phyloP scores from a whole-genome alignment of 2,329 filamentous ascomycete species.

The Hypoxylon sp. region DNA sequence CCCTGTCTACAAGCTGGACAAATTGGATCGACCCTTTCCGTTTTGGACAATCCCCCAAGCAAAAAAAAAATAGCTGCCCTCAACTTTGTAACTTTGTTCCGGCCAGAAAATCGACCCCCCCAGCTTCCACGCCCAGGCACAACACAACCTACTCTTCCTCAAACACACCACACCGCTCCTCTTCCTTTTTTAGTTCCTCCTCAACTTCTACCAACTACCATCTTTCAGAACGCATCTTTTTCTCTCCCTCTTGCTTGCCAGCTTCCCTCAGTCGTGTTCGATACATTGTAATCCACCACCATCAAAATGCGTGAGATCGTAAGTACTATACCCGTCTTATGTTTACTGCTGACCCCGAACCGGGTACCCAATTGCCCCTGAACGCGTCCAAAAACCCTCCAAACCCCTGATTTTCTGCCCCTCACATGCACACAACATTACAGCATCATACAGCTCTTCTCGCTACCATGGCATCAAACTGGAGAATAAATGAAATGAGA shows the following conservation, averaged over 20 bases:
- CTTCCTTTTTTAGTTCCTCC: slow-evolving; percentile 41
- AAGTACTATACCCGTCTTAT: slow-evolving; percentile 57
- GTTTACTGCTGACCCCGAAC: slow-evolving; percentile 39
- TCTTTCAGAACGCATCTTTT: slow-evolving; percentile 43
- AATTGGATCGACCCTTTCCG: slow-evolving; percentile 41
- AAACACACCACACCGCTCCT: slow-evolving; percentile 45
- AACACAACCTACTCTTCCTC: slow-evolving; percentile 36
- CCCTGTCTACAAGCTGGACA: slow-evolving; percentile 22
- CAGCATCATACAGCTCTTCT: slow-evolving; percentile 28
- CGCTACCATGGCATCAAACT: slow-evolving; percentile 35
- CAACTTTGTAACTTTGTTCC: slow-evolving; percentile 34
- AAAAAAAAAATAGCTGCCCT: slow-evolving; percentile 38
- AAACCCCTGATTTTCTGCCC: slow-evolving; percentile 53
- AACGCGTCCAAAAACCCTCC: slow-evolving; percentile 55
- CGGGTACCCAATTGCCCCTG: slow-evolving; percentile 32
- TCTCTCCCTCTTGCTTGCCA: slow-evolving; percentile 46
- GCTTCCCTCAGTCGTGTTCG: slow-evolving; percentile 45
- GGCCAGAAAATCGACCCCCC: slow-evolving; percentile 20
- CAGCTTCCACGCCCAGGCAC: slow-evolving; percentile 28
- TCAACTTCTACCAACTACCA: slow-evolving; percentile 32
- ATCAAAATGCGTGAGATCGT: slow-evolving; percentile 81
- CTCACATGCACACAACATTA: slow-evolving; percentile 47
- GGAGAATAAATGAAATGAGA: neutral
- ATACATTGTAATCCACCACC: slow-evolving; percentile 49
- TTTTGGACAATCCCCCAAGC: slow-evolving; percentile 35